Evolutionary conservation across 352 stramenopile species (phyloP).

Genomic region (Pythium dissotocum): DNA sequence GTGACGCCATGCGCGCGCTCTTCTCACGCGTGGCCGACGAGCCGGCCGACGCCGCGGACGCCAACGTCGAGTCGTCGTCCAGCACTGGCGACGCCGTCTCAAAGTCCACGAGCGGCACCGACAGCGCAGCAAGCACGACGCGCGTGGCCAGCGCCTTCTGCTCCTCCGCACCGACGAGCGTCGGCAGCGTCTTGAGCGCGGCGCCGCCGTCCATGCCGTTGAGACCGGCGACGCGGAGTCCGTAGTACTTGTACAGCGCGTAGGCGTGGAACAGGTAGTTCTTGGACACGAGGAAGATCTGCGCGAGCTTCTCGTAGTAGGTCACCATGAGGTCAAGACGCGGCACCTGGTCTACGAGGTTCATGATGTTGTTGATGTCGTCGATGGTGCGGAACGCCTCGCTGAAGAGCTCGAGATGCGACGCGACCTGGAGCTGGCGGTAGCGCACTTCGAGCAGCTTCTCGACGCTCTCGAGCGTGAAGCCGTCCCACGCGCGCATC

Average conservation of each 20-base stretch:
- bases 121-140: conserved; percentile 93
- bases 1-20: conserved; percentile 92
- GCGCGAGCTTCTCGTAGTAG: conserved; percentile 98
- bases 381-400: conserved; percentile 98
- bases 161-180: conserved; percentile 73
- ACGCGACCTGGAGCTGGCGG: conserved; percentile 95
- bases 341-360: conserved; percentile 81
- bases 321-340: conserved; percentile 95
- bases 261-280: conserved; percentile 98
- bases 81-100: conserved; percentile 58
- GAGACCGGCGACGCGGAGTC: conserved; percentile 90
- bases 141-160: conserved; percentile 86
- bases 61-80: conserved; percentile 53
- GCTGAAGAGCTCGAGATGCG: conserved; percentile 94
- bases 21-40: conserved; percentile 87
- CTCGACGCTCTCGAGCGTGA: conserved; percentile 94
- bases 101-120: conserved; percentile 88
- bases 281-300: conserved; percentile 97
- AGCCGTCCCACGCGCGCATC: conserved; percentile 96
- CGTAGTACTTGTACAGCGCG: conserved; percentile 96
- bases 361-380: conserved; percentile 99
- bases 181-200: conserved; percentile 37
- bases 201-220: conserved; percentile 46
- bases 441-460: conserved; percentile 97
- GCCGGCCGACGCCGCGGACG: conserved; percentile 43